Conservation (phyloP, 768 basidiomycete species). For the Suillus occidentalis region DNA sequence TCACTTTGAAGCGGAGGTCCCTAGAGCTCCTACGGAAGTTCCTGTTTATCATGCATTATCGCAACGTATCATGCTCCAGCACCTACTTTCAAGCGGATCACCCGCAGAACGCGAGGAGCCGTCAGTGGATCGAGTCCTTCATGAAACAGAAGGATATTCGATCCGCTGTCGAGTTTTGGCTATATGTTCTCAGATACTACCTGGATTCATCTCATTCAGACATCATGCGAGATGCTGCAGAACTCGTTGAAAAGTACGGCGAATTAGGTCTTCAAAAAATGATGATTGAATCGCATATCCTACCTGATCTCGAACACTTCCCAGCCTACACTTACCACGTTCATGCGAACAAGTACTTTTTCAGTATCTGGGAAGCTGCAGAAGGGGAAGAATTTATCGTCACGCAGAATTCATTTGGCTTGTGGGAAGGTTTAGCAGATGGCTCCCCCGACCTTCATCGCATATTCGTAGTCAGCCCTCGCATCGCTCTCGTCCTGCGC, state of each 20-base stretch:
- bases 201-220: background rate
- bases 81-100: background rate
- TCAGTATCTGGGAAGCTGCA: conserved; percentile 31
- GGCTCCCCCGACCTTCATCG: conserved; percentile 26
- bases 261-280: background rate
- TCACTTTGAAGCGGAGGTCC: background rate
- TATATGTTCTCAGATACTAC: background rate
- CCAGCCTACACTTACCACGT: conserved; percentile 27
- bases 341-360: conserved; percentile 19
- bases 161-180: background rate
- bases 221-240: background rate
- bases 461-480: conserved; percentile 37
- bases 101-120: background rate
- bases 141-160: background rate
- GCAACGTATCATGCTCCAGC: background rate
- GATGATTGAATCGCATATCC: background rate
- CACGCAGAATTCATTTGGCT: conserved; percentile 31
- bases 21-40: background rate
- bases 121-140: background rate
- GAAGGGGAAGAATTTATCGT: conserved; percentile 36
- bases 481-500: conserved; percentile 33
- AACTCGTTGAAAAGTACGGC: conserved; percentile 2
- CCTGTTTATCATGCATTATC: background rate
- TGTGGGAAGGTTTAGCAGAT: conserved; percentile 33
- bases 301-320: conserved; percentile 17